Conservation (phyloP, 257 asterid species). For the Anisodus acutangulus region DNA sequence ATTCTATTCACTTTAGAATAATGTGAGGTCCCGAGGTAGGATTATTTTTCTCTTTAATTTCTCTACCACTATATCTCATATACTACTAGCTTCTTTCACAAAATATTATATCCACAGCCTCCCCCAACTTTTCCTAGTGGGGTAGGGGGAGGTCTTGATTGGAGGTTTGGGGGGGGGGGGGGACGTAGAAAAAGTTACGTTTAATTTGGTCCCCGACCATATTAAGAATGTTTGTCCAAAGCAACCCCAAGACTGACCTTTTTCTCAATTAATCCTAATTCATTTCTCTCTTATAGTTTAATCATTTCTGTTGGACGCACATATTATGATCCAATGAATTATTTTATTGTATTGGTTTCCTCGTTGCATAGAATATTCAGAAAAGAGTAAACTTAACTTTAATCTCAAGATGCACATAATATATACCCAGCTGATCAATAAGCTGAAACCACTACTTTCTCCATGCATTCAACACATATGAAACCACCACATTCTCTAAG, state of each 20-base stretch:
- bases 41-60: not conserved
- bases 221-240: conserved; percentile 13
- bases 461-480: conserved; percentile 50
- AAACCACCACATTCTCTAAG: too few relatives aligned
- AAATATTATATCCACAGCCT: not conserved
- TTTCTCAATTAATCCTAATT: not conserved
- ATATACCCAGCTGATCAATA: not conserved
- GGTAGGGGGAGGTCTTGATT: not conserved
- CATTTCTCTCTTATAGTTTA: not conserved
- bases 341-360: not conserved
- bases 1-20: conserved; percentile 19
- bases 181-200: not conserved
- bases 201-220: conserved; percentile 8
- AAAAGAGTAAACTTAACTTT: not conserved
- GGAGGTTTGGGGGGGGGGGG: not conserved
- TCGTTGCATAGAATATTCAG: not conserved
- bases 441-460: conserved; percentile 37
- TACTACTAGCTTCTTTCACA: not conserved
- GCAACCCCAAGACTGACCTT: conserved; percentile 1
- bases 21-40: not conserved
- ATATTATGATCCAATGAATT: not conserved
- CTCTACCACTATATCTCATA: not conserved
- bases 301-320: not conserved
- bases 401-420: not conserved
- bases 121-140: not conserved